These are phyloP conservation scores for Zoysia matrella DNA, from an alignment of 202 grass and related monocot genomes.

Conservation along the genomic window DNA sequence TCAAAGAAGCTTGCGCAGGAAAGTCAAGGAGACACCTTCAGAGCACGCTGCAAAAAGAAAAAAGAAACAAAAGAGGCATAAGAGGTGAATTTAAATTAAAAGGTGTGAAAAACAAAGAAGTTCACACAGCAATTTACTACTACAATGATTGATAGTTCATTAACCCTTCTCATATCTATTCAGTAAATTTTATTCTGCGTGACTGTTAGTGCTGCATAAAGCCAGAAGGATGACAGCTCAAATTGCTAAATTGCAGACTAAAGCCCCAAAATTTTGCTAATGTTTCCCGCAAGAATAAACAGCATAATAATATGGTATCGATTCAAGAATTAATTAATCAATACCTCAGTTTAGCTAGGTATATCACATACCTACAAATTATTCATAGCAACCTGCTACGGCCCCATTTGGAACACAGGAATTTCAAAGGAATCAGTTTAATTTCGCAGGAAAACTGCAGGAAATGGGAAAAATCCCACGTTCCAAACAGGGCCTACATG, in stretches of 20 bases:
- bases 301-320: neutral
- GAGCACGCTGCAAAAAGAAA: slow-evolving; percentile 70
- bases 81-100: slow-evolving; percentile 29
- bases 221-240: slow-evolving; percentile 13
- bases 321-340: slow-evolving; percentile 20
- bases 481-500: neutral
- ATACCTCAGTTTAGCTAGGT: neutral
- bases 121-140: slow-evolving; percentile 10
- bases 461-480: too few relatives aligned
- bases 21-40: slow-evolving; percentile 27
- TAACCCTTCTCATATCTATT: neutral
- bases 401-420: too few relatives aligned
- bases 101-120: slow-evolving; percentile 29
- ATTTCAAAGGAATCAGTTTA: too few relatives aligned
- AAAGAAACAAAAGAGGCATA: slow-evolving; percentile 46
- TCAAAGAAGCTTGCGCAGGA: slow-evolving; percentile 18
- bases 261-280: neutral
- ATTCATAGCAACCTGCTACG: neutral
- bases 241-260: slow-evolving; percentile 7
- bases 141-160: slow-evolving; percentile 20
- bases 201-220: slow-evolving; percentile 11
- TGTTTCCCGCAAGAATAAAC: slow-evolving; percentile 1
- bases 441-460: too few relatives aligned
- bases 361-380: slow-evolving; percentile 34
- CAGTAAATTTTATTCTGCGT: slow-evolving; percentile 3